These are phyloP conservation scores for Lactifluus pinguis DNA, from an alignment of 768 basidiomycete genomes.

Conservation along the genomic window DNA sequence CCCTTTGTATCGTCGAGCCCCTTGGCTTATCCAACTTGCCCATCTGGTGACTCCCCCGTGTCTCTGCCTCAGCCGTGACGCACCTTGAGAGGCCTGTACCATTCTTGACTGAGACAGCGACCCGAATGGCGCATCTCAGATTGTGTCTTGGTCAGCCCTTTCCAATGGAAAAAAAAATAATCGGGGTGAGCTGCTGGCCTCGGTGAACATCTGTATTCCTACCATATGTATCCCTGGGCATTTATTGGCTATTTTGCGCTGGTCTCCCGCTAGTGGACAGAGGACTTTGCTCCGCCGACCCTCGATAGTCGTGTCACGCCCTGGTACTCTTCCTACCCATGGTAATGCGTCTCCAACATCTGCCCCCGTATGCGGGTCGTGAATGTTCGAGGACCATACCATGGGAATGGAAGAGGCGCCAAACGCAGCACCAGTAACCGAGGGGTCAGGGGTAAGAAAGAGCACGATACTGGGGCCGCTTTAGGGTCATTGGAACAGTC, in stretches of 20 bases:
- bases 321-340: constrained; percentile 28
- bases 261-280: neutral
- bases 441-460: neutral
- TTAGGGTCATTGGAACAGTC: neutral
- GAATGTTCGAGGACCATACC: constrained; percentile 31
- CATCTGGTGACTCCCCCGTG: neutral
- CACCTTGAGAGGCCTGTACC: neutral
- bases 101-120: neutral
- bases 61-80: neutral
- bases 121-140: neutral
- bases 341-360: constrained; percentile 19
- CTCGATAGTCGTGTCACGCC: neutral
- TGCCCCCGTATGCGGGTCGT: constrained; percentile 3
- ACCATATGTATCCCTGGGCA: neutral
- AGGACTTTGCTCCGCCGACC: neutral
- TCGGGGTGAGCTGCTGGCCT: neutral
- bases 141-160: neutral
- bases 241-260: neutral
- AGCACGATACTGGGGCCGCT: neutral
- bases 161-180: neutral
- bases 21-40: constrained; percentile 8
- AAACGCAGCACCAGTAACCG: constrained; percentile 10
- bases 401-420: constrained; percentile 42
- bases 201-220: neutral
- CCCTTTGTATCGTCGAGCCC: neutral